Percentiles rank a stretch among this genome's conserved stretches.
Evolutionary conservation across 192 early-diverging fungal species (phyloP).

Genomic region (Entophlyctis luteolus): DNA sequence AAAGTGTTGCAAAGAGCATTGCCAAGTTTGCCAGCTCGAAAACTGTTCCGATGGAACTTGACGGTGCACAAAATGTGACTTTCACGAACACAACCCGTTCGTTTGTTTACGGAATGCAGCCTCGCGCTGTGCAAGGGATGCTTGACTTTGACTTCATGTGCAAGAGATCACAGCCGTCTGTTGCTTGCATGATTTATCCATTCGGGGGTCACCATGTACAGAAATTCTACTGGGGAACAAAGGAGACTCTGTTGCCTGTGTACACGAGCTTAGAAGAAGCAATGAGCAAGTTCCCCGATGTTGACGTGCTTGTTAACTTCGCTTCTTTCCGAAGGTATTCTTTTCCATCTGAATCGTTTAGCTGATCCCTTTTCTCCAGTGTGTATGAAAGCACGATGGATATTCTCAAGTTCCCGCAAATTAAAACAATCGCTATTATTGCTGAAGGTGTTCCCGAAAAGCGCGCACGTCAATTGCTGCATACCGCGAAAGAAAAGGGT

Average conservation of each 20-base stretch:
- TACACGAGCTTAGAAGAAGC: conserved; percentile 87
- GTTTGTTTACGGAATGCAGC: conserved; percentile 99
- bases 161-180: conserved; percentile 84
- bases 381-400: conserved; percentile 90
- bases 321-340: conserved; percentile 80
- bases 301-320: conserved; percentile 96
- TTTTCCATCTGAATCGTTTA: background rate
- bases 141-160: conserved; percentile 99
- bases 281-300: conserved; percentile 79
- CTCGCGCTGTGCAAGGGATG: conserved; percentile 98
- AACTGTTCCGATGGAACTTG: conserved; percentile 7
- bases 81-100: conserved; percentile 73
- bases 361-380: conserved; percentile 56
- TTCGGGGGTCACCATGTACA: conserved; percentile 98
- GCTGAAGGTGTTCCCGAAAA: conserved; percentile 98
- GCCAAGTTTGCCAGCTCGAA: conserved; percentile 6
- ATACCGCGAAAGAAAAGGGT: conserved; percentile 70
- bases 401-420: conserved; percentile 77
- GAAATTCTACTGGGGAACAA: conserved; percentile 99
- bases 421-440: conserved; percentile 94
- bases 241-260: conserved; percentile 92
- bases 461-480: conserved; percentile 86
- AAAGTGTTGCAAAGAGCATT: background rate
- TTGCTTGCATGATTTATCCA: conserved; percentile 98
- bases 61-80: conserved; percentile 35